Conservation (phyloP, 768 basidiomycete species). For the Cystoderma amianthinum region DNA sequence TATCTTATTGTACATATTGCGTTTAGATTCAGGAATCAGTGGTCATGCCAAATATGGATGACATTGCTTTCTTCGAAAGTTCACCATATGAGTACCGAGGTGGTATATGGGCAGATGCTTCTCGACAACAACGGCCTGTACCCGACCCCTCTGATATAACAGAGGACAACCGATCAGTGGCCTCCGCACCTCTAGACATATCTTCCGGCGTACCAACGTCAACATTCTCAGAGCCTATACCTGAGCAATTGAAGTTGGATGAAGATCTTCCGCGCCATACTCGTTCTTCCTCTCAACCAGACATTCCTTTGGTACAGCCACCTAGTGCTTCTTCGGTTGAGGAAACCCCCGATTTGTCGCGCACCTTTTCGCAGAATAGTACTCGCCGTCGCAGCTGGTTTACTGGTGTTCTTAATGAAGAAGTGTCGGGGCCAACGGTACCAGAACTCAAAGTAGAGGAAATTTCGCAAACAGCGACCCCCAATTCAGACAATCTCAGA, state of each 20-base stretch:
- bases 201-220: conserved; percentile 4
- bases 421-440: too few relatives aligned
- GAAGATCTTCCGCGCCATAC: conserved; percentile 3
- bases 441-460: too few relatives aligned
- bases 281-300: conserved; percentile 11
- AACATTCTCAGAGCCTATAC: conserved; percentile 5
- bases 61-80: conserved; percentile 93
- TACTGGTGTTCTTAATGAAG: conserved; percentile 32
- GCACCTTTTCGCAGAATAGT: conserved; percentile 15
- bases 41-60: conserved; percentile 97
- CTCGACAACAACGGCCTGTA: conserved; percentile 21
- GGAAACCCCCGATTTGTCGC: conserved; percentile 2
- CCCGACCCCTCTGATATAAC: conserved; percentile 9
- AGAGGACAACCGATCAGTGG: conserved; percentile 25
- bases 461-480: too few relatives aligned
- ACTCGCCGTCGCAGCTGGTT: conserved; percentile 57
- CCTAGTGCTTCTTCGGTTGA: conserved; percentile 3
- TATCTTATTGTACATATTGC: not conserved
- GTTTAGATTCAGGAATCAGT: conserved; percentile 85
- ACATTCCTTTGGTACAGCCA: conserved; percentile 6
- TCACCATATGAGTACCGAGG: conserved; percentile 58
- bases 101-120: conserved; percentile 84
- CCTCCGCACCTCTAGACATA: conserved; percentile 27
- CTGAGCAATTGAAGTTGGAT: conserved; percentile 1
- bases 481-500: conserved; percentile 24